phyloP scores from a whole-genome alignment of 345 rosid genomes.

The Passiflora organensis region DNA sequence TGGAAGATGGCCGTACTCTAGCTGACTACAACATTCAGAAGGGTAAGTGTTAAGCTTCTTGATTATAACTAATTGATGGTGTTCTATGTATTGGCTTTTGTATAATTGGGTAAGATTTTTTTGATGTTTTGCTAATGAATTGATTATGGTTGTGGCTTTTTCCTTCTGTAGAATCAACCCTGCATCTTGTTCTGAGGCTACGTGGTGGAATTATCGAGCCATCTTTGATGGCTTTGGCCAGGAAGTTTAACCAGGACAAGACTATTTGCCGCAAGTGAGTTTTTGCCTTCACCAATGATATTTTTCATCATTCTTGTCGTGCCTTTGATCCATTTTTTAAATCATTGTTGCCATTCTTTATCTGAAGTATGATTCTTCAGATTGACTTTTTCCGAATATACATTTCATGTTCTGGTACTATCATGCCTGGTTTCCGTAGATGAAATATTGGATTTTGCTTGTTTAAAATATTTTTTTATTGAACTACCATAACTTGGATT shows the following conservation, averaged over 20 bases:
- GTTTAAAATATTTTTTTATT: too few relatives aligned
- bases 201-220: constrained; percentile 94
- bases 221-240: constrained; percentile 85
- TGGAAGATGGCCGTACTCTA: constrained; percentile 86
- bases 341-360: too few relatives aligned
- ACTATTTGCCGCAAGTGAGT: constrained; percentile 90
- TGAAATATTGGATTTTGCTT: too few relatives aligned
- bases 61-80: too few relatives aligned
- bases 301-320: background rate
- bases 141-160: background rate
- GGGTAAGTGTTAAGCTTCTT: constrained; percentile 28
- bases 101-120: background rate
- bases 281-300: background rate
- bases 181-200: constrained; percentile 78
- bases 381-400: too few relatives aligned
- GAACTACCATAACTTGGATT: too few relatives aligned
- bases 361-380: too few relatives aligned
- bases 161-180: constrained; percentile 53
- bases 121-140: background rate
- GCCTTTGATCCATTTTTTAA: background rate
- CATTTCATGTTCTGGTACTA: too few relatives aligned
- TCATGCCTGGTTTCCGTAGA: too few relatives aligned
- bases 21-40: constrained; percentile 92
- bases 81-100: too few relatives aligned
- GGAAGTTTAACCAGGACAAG: constrained; percentile 75